These are phyloP conservation scores for Syzygium syzygioides DNA, from an alignment of 441 rosid species.

Conservation along the genomic window DNA sequence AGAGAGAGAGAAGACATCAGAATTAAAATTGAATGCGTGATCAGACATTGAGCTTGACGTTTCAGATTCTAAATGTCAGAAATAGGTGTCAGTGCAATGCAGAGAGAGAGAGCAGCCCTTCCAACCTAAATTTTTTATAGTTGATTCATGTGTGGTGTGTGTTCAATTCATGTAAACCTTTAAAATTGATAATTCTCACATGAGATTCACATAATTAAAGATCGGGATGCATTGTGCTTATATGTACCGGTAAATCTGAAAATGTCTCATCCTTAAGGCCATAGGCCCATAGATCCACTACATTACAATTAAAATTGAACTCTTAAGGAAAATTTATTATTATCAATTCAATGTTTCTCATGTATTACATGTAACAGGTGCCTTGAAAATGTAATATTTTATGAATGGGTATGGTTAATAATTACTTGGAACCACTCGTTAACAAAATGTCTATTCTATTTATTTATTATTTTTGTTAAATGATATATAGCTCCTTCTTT, in stretches of 20 bases:
- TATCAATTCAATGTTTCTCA: not conserved
- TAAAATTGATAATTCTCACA: not conserved
- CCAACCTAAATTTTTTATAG: not conserved
- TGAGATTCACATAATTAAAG: not conserved
- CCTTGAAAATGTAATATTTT: not conserved
- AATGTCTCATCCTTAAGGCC: not conserved
- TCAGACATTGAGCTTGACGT: slow-evolving; percentile 5
- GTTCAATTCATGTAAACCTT: not conserved
- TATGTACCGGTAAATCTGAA: not conserved
- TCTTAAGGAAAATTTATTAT: not conserved
- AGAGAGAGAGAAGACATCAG: not conserved
- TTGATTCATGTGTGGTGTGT: fast-evolving
- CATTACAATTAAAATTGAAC: not conserved
- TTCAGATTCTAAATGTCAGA: not conserved
- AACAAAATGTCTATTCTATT: not conserved
- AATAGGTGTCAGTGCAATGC: not conserved
- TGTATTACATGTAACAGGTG: not conserved
- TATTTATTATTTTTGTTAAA: not conserved
- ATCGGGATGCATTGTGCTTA: fast-evolving
- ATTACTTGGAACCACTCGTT: not conserved
- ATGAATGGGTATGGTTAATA: not conserved
- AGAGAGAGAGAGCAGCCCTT: not conserved
- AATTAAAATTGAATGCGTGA: not conserved
- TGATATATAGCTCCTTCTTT: not conserved
- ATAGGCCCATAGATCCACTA: not conserved